Evolutionary conservation across 495 filamentous ascomycete species (phyloP).

Genomic region (Neurospora sp.): DNA sequence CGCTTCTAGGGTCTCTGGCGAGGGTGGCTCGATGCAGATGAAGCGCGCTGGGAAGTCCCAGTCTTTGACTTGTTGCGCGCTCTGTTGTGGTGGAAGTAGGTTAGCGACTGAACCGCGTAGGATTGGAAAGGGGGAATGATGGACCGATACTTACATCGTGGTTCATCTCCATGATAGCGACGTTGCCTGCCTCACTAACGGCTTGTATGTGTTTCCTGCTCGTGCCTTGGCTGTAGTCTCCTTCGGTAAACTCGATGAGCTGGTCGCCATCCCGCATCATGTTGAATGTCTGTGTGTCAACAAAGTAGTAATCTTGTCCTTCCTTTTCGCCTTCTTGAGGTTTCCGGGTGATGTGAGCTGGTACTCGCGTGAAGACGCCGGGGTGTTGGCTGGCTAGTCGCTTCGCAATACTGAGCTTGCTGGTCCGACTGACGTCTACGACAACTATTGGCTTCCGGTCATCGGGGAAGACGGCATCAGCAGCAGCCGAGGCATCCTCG

Average conservation of each 20-base stretch:
- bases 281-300: slow-evolving; percentile 36
- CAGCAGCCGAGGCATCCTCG: slow-evolving; percentile 13
- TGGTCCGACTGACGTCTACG: slow-evolving; percentile 29
- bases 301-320: slow-evolving; percentile 35
- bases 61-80: slow-evolving; percentile 63
- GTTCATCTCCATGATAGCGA: slow-evolving; percentile 50
- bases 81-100: slow-evolving; percentile 29
- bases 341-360: slow-evolving; percentile 32
- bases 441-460: slow-evolving; percentile 36
- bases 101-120: background rate
- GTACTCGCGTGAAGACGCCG: slow-evolving; percentile 27
- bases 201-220: slow-evolving; percentile 34
- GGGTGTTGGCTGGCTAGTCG: slow-evolving; percentile 33
- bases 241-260: slow-evolving; percentile 36
- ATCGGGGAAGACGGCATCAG: slow-evolving; percentile 24
- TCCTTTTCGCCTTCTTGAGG: slow-evolving; percentile 35
- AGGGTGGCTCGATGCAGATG: slow-evolving; percentile 62
- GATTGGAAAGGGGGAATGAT: background rate
- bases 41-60: slow-evolving; percentile 59
- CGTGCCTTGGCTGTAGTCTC: slow-evolving; percentile 34
- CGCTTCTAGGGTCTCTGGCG: slow-evolving; percentile 49
- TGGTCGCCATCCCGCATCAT: slow-evolving; percentile 42
- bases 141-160: slow-evolving; percentile 22
- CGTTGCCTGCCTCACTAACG: slow-evolving; percentile 34
- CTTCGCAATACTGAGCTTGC: slow-evolving; percentile 27